Base-by-base conservation (phyloP, 208 protist genomes). In the Acanthamoeba triangularis region DNA sequence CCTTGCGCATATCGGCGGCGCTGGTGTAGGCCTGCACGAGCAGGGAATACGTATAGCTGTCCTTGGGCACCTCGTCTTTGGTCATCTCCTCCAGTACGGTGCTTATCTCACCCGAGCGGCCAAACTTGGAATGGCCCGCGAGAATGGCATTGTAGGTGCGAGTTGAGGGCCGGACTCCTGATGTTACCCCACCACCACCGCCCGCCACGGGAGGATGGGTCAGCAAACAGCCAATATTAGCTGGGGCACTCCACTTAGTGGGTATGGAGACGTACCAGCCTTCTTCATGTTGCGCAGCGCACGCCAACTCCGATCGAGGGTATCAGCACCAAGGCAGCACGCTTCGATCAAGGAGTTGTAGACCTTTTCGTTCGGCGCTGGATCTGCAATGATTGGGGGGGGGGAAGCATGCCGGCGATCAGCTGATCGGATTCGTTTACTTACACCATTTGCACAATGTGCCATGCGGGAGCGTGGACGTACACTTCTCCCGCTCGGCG, bases 281-380 rank as follows among this genome's bases (percentile, higher is more conserved):
- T 54, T 84, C 41, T 84, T 84, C 76, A 84, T 84, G 11, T 6
- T 84, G 30, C 76, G 76, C 33, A 84, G 11, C 4, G 76, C 76
- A 54, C 76, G 76, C 76, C 76, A 84, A 37, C 76, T 84, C 13
- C 44, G 52, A 30, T 84, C 76, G 6, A 84, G 20, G 41, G 76
- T 56, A 0, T 84, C 44, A 2, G 76, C 76, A 13, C 13, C 41
- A 23, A 84, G 76, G 76, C 76, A 56, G 44, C 76, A 84, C 6
- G 76, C 76, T 37, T 84, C 76, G 33, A 84, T 54, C 76, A 84
- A 37, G 25, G 76, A n/a, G 76, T 84, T 84, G 76, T 84, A 84
- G 14, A 54, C 44, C 33, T 54, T 13, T 37, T 56, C 76, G 33
- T 18, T 28, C 30, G 16, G 67, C 5, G n/a, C 67, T 8, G 67